Percentiles rank a stretch among this genome's conserved stretches.
These are phyloP conservation scores for Epichloe brachyelytri DNA, from an alignment of 2,329 filamentous ascomycete genomes.

Conservation along the genomic window DNA sequence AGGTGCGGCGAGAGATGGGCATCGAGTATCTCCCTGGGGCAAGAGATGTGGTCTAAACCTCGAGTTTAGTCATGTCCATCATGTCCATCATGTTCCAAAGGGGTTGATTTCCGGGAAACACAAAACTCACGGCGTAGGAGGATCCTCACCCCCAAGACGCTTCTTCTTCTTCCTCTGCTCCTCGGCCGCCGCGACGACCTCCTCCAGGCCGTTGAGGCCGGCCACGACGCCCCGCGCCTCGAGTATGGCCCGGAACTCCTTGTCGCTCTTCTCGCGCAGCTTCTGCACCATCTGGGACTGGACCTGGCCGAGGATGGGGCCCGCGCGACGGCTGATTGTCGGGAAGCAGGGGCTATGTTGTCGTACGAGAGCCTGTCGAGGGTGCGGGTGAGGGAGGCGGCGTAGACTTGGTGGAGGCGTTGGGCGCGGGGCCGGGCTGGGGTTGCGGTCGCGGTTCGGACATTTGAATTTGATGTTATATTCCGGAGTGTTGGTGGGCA, in stretches of 20 bases:
- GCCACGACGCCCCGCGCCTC: slow-evolving; percentile 37
- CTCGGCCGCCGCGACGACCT: slow-evolving; percentile 27
- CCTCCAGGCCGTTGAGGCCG: slow-evolving; percentile 47
- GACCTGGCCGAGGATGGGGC: slow-evolving; percentile 37
- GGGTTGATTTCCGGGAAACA: too few relatives aligned
- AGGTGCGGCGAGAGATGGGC: slow-evolving; percentile 44
- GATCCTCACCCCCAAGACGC: not conserved
- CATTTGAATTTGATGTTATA: not conserved
- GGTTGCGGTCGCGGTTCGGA: slow-evolving; percentile 7
- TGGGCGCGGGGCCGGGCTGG: slow-evolving; percentile 42
- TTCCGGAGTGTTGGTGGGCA: not conserved
- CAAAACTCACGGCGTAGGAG: too few relatives aligned
- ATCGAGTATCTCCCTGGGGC: slow-evolving; percentile 36
- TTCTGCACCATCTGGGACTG: slow-evolving; percentile 46
- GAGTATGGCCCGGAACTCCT: slow-evolving; percentile 45
- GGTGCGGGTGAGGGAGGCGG: slow-evolving; percentile 37
- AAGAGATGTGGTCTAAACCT: slow-evolving; percentile 40
- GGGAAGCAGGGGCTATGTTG: slow-evolving; percentile 50
- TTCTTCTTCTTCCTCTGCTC: slow-evolving; percentile 4
- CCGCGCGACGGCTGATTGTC: slow-evolving; percentile 38
- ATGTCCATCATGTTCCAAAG: too few relatives aligned
- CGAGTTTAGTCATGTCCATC: not conserved
- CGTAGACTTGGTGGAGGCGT: slow-evolving; percentile 41
- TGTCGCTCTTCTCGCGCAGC: slow-evolving; percentile 39
- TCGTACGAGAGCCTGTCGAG: slow-evolving; percentile 41